Evolutionary conservation across 2,329 filamentous ascomycete species (phyloP).

Genomic region (Pyrenophora teres): DNA sequence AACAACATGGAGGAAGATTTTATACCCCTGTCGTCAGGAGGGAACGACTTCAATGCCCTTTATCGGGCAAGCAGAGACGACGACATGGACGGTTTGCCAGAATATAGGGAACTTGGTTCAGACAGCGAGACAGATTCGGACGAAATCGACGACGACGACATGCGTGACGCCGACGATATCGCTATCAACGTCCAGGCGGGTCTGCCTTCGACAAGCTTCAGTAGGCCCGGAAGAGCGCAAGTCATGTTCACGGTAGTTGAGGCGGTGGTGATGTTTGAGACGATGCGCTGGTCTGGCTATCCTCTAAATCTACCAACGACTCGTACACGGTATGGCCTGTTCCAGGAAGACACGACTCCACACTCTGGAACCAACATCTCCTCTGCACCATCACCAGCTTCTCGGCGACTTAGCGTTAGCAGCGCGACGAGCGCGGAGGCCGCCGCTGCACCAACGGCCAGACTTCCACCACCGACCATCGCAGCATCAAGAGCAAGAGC

Average conservation of each 20-base stretch:
- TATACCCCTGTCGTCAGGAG: conserved; percentile 16
- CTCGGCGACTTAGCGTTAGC: conserved; percentile 17
- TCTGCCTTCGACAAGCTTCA: conserved; percentile 2
- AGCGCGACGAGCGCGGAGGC: conserved; percentile 13
- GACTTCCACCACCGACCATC: neutral
- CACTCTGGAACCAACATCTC: conserved; percentile 12
- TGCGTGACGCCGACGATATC: conserved; percentile 24
- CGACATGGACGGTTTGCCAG: conserved; percentile 11
- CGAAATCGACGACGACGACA: conserved; percentile 19
- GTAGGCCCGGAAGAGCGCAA: conserved; percentile 8
- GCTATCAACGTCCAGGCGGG: conserved; percentile 30
- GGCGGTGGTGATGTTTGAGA: conserved; percentile 24
- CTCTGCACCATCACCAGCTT: conserved; percentile 11
- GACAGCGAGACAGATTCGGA: neutral
- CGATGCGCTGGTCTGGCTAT: conserved; percentile 20
- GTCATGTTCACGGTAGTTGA: conserved; percentile 28
- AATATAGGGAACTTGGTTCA: conserved; percentile 20
- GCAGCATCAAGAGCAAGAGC: too few relatives aligned
- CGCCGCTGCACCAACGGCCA: neutral
- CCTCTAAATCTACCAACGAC: conserved; percentile 14
- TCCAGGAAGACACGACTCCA: conserved; percentile 10
- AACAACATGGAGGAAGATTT: conserved; percentile 15
- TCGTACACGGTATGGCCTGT: conserved; percentile 19
- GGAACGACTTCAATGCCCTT: conserved; percentile 24
- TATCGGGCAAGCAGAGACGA: conserved; percentile 19